These are phyloP conservation scores for Ustilago esculenta DNA, from an alignment of 1,284 basidiomycete genomes.

Conservation along the genomic window DNA sequence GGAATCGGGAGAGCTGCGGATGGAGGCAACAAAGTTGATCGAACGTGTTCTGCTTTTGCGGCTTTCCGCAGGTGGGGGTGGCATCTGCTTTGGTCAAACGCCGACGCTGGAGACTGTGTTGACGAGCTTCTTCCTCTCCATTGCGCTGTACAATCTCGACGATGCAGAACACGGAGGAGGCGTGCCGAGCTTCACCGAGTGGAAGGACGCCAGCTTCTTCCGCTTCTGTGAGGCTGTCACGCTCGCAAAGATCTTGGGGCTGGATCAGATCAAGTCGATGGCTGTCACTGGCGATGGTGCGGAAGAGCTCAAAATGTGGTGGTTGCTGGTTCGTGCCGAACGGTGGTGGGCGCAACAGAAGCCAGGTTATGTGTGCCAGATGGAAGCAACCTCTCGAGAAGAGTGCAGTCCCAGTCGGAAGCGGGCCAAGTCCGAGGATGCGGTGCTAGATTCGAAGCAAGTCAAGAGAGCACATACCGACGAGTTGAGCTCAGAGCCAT, in stretches of 20 bases:
- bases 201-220: slow-evolving; percentile 37
- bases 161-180: slow-evolving; percentile 7
- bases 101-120: slow-evolving; percentile 33
- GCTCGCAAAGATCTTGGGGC: slow-evolving; percentile 44
- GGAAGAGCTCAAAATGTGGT: slow-evolving; percentile 24
- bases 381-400: slow-evolving; percentile 7
- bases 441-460: background rate
- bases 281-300: background rate
- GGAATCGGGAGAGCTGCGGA: background rate
- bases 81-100: slow-evolving; percentile 35
- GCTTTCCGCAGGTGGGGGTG: slow-evolving; percentile 11
- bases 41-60: slow-evolving; percentile 19
- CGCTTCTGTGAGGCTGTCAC: slow-evolving; percentile 50
- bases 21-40: slow-evolving; percentile 10
- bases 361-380: slow-evolving; percentile 27
- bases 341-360: slow-evolving; percentile 39
- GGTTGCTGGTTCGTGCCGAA: slow-evolving; percentile 47
- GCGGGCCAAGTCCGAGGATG: slow-evolving; percentile 5
- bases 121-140: slow-evolving; percentile 45
- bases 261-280: slow-evolving; percentile 20
- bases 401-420: background rate
- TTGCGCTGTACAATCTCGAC: slow-evolving; percentile 39
- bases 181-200: slow-evolving; percentile 16
- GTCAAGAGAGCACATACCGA: slow-evolving; percentile 1
- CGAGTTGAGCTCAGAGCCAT: background rate